Evolutionary conservation across 768 basidiomycete genomes (phyloP), one percentile per base, ranked within the genome.

Genomic region (Mycena galericulata): DNA sequence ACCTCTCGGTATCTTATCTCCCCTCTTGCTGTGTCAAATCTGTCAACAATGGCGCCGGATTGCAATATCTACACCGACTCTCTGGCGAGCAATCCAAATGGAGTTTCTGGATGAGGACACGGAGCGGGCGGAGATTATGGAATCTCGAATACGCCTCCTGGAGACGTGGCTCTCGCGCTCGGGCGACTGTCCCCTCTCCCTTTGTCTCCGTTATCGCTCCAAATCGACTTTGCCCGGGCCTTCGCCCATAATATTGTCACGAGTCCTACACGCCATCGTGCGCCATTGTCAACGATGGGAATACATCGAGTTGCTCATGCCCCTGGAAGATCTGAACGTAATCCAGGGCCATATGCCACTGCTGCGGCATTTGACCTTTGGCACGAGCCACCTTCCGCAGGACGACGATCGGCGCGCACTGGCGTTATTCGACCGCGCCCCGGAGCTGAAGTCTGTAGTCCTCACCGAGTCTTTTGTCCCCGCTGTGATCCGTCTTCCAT

Each of bases 281-380:
- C n/a, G 7, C 1, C 62, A 69, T 15, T 63, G 54, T 9, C 5
- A 17, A 20, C 62, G 49, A 24, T 69, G 62, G 67, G 62, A 58
- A 20, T 14, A 59, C 26, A 17, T 58, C 20, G 40, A 46, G 22
- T 2, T 69, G 2, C 1, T 32, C 15, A 14, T 54, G 40, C 56
- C 67, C 29, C 38, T 53, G n/a, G 12, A 41, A 5, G 1, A 34
- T 0, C 29, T 64, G 26, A 22, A n/a, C 22, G 2, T 49, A 5
- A 50, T 63, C 43, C 36, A 51, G 22, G 61, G 55, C 14, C 56
- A 69, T 10, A 63, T 69, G 61, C 62, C 67, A 20, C 38, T 58
- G 14, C 49, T 69, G n/a, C 43, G 45, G 24, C n/a, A 36, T 2
- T 27, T 64, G 43, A 46, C 30, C 1, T 34, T 69, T 20, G 56